Base-by-base conservation (phyloP, 73 alveolate genomes). In the Paramecium bursaria region DNA sequence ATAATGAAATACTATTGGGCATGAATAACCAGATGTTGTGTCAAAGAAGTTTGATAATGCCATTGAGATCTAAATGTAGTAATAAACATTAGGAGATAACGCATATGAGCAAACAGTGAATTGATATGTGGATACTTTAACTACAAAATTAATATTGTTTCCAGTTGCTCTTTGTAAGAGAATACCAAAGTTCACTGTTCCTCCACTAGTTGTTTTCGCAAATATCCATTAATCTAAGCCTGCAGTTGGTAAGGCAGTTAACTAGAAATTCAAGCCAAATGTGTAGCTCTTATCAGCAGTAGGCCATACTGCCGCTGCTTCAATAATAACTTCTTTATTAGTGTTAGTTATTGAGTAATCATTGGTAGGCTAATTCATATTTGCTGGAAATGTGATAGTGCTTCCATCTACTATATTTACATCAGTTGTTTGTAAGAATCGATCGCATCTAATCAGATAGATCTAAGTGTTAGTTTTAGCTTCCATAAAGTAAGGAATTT, bases 401-500 rank as follows among this genome's bases (percentile, higher is more conserved):
- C 60, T 47, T 14, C 60, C 33, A 67, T 44, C 44, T 21, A 57
- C 82, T 6, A 39, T n/a, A 47, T 67, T 67, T 0, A 35, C 44
- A 14, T 21, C 82, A 1, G 54, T 67, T 4, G 1, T 67, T 67
- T n/a, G 17, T 21, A 4, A 39, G 1, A 33, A 17, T 5, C 4
- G 33, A 67, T 67, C 82, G 50, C 33, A 67, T 3, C 82, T 42
- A 42, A 39, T 39, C 21, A 67, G 21, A 35, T 67, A 67, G 13
- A 21, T 4, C 21, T 47, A 26, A 1, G 60, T 42, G 44, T 67
- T 67, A 1, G 61, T 15, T 27, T 67, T 67, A 1, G 48, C 61
- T 42, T 67, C 82, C 14, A 67, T 13, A 14, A 67, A 67, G 23
- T 67, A 67, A 19, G 82, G 47, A 2, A 67, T 21, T 42, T 67